phyloP scores from a whole-genome alignment of 208 protist species.

The Phytomonas francai region DNA sequence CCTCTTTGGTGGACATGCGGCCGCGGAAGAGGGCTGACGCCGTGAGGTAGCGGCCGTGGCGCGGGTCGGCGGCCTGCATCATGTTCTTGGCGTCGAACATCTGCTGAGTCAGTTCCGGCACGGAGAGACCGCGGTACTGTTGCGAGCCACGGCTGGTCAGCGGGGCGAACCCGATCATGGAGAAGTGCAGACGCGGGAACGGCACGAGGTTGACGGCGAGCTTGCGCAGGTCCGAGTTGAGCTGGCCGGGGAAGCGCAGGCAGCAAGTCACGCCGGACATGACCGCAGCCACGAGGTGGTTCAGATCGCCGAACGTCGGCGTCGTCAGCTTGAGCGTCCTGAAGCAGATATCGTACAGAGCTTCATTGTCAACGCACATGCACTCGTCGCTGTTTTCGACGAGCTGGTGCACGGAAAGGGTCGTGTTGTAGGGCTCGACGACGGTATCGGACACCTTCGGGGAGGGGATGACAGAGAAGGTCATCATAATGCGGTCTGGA shows the following conservation, averaged over 20 bases:
- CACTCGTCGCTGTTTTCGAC: constrained; percentile 86
- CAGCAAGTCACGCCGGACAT: constrained; percentile 95
- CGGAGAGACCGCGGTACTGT: constrained; percentile 83
- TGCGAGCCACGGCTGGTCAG: constrained; percentile 82
- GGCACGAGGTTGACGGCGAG: too few relatives aligned
- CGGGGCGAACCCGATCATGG: constrained; percentile 96
- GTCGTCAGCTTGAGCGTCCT: constrained; percentile 95
- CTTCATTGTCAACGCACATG: constrained; percentile 98
- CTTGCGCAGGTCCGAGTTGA: constrained; percentile 95
- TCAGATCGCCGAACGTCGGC: constrained; percentile 96
- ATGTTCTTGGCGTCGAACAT: constrained; percentile 98
- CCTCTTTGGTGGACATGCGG: constrained; percentile 90
- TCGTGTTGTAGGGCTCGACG: constrained; percentile 97
- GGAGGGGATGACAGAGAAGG: constrained; percentile 97
- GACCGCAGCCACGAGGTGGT: constrained; percentile 93
- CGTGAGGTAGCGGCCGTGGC: constrained; percentile 51
- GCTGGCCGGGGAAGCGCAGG: constrained; percentile 96
- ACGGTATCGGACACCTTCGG: constrained; percentile 97
- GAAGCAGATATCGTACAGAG: constrained; percentile 98
- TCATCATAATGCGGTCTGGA: constrained; percentile 98
- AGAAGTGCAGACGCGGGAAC: constrained; percentile 98
- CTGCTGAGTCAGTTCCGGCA: constrained; percentile 91
- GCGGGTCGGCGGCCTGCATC: constrained; percentile 86
- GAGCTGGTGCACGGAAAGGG: constrained; percentile 96
- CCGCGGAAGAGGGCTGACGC: constrained; percentile 90